Evolutionary conservation across 495 filamentous ascomycete genomes (phyloP), one percentile per base, ranked within the genome.

Genomic region (Sabuloglossum arenarium): DNA sequence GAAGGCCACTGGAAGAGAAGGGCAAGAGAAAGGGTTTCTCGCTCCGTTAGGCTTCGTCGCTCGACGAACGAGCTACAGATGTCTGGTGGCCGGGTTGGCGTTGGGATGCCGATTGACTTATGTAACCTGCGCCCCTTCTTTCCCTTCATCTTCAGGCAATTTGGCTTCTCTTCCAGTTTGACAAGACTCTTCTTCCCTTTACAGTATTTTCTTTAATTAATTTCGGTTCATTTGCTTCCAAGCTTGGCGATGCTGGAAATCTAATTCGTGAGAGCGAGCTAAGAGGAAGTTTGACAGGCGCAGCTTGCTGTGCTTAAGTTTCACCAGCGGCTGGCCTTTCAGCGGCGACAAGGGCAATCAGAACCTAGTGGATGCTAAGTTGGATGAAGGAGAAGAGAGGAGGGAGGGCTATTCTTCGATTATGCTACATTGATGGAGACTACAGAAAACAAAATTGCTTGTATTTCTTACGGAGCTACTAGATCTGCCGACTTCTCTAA

Each of bases 11-110:
- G 75, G 91, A 97, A 75, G 87, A 96, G 74, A 89, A 95, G 76
- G 71, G 70, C 62, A 84, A 85, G 72, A 84, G 86, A 73, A 97
- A 97, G 84, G 91, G 91, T 47, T 98, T 98, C 77, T 98, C 91
- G 52, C 81, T 98, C 62, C 89, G 90, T 73, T 93, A 88, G 75
- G n/a, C 32, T 55, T 14, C 4, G 4, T 29, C 4, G 12, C 30
- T 31, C 27, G n/a, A 37, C 30, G 29, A 24, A 55, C 8, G 53
- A 55, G 19, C 53, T 27, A 43, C 24, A 37, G 21, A 25, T n/a
- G 28, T 54, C 52, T 42, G 11, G 53, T 55, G 34, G 53, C 31
- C 29, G 31, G 53, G 10, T 37, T 55, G 31, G 24, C 53, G 24
- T 51, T 51, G 47, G 47, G 24, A 51, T 51, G 24, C 47, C 28